These are phyloP conservation scores for Ceratocystis colombiana DNA, from an alignment of 2,329 filamentous ascomycete species.

Conservation along the genomic window DNA sequence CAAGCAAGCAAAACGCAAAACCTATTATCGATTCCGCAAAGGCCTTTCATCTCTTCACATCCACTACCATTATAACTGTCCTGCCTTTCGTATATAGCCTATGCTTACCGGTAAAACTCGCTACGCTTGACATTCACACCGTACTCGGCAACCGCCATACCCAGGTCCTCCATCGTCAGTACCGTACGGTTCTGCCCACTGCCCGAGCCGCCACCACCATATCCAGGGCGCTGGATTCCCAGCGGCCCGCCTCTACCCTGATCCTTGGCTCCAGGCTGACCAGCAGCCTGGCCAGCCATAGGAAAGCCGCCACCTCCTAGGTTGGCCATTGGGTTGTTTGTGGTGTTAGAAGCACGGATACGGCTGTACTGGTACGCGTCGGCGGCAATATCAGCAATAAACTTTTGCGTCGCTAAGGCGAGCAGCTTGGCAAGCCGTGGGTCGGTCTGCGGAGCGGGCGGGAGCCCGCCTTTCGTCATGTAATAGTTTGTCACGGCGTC, in stretches of 20 bases:
- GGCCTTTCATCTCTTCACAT: not conserved
- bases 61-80: not conserved
- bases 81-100: too few relatives aligned
- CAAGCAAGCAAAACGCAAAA: not conserved
- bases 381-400: conserved; percentile 92
- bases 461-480: conserved; percentile 87
- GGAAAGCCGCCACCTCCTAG: conserved; percentile 64
- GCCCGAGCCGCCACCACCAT: conserved; percentile 79
- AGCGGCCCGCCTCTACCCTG: conserved; percentile 50
- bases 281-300: conserved; percentile 50
- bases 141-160: conserved; percentile 96
- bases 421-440: conserved; percentile 84
- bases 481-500: conserved; percentile 98
- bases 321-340: conserved; percentile 81
- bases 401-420: conserved; percentile 96
- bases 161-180: conserved; percentile 95
- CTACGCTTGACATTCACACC: conserved; percentile 95
- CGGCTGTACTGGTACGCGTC: conserved; percentile 97
- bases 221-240: conserved; percentile 67
- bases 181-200: conserved; percentile 86
- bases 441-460: conserved; percentile 82
- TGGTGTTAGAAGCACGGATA: conserved; percentile 83
- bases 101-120: conserved; percentile 74
- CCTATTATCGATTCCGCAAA: not conserved
- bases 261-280: conserved; percentile 46